Conservation (phyloP, 306 rosid genomes). For the Malus orientalis region DNA sequence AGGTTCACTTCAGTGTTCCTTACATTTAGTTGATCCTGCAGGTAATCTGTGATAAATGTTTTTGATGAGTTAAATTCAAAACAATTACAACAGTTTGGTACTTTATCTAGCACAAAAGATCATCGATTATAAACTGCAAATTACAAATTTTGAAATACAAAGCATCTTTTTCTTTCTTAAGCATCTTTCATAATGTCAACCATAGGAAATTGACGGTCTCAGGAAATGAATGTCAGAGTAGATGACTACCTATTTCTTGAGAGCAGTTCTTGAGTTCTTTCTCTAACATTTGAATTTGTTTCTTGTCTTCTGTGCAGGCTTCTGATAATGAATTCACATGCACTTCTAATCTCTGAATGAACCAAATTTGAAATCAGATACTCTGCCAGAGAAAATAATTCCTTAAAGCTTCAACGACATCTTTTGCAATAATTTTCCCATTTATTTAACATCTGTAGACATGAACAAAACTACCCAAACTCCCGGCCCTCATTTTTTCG, state of each 20-base stretch:
- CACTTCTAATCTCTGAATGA: conserved; percentile 50
- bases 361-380: conserved; percentile 24
- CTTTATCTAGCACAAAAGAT: not conserved
- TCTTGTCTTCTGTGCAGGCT: conserved; percentile 50
- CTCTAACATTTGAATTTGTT: conserved; percentile 49
- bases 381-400: not conserved
- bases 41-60: conserved; percentile 59
- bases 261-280: conserved; percentile 72
- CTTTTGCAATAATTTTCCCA: not conserved
- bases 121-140: no score
- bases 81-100: not conserved
- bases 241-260: conserved; percentile 72
- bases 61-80: conserved; percentile 19
- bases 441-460: not conserved
- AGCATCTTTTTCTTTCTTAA: no score
- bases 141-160: no score
- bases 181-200: no score
- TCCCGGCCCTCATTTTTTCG: not conserved
- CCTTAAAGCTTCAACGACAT: not conserved
- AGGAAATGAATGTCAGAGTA: not conserved
- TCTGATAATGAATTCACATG: conserved; percentile 47
- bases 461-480: not conserved
- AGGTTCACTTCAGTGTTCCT: conserved; percentile 52
- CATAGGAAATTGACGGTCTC: not conserved
- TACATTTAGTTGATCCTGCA: conserved; percentile 66